Base-by-base conservation (phyloP, 192 early-diverging fungal species). In the Dissophora ornata region DNA sequence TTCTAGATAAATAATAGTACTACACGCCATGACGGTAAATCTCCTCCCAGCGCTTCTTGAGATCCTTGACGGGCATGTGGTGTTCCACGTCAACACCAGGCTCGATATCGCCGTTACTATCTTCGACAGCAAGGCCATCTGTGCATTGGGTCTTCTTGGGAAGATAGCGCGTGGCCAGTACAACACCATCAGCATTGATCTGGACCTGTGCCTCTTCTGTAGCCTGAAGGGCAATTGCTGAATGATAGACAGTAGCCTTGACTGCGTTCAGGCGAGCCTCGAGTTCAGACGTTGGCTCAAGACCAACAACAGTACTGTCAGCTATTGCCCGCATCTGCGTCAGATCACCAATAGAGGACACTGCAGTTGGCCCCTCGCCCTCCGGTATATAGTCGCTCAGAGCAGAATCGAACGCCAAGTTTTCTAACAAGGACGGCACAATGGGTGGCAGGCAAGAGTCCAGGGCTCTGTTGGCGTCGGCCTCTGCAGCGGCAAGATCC, bases 31-130 rank as follows among this genome's bases (percentile, higher is more conserved):
- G 34, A 0, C 73, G 57, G 21, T 58, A 53, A n/a, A 77, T 67
- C 34, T 61, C 64, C 40, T 77, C 73, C 73, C 64, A 77, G 2
- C 59, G 73, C 36, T 67, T 58, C 58, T 50, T 77, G 42, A 77
- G 47, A 52, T 67, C 73, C 45, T 58, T 51, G 11, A 77, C 64
- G 0, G 73, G 73, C 59, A 60, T 67, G 18, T 47, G 51, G 12
- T 62, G 59, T 41, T 67, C 73, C 21, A 57, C 44, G 38, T 62
- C 52, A 1, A 77, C 59, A 26, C 64, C 64, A 1, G 58, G 26
- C 46, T 50, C 45, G 26, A 40, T n/a, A 29, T 57, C 63, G 3
- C 19, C 40, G 22, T 44, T 47, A 22, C 32, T 29, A 6, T 53
- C 48, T 38, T 42, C 28, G 11, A 18, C 21, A 5, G 33, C n/a